These are phyloP conservation scores for Colletotrichum viniferum DNA, from an alignment of 2,329 filamentous ascomycete species.

Conservation along the genomic window DNA sequence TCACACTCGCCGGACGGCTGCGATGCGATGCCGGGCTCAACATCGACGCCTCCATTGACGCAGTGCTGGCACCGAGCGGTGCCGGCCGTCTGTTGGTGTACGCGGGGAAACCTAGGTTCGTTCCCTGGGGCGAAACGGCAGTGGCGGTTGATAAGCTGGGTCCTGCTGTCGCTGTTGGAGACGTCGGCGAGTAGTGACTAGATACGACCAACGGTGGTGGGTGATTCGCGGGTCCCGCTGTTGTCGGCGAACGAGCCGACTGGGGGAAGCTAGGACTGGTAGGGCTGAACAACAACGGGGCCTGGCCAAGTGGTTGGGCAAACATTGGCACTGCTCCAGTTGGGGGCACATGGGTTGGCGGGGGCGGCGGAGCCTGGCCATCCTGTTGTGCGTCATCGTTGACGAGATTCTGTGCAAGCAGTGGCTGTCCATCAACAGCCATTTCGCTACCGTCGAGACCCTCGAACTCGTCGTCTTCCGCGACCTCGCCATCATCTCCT, in stretches of 20 bases:
- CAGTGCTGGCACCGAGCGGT: conserved; percentile 19
- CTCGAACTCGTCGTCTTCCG: conserved; percentile 50
- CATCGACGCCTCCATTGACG: conserved; percentile 21
- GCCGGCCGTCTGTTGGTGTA: conserved; percentile 13
- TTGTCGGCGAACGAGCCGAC: conserved; percentile 2
- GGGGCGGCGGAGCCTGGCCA: conserved; percentile 11
- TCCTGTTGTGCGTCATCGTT: conserved; percentile 9
- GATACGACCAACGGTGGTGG: conserved; percentile 14
- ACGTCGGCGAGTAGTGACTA: conserved; percentile 9
- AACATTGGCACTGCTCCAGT: conserved; percentile 11
- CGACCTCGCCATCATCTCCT: conserved; percentile 43
- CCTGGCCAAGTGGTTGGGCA: conserved; percentile 14
- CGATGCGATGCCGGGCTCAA: conserved; percentile 10
- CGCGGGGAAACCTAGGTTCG: conserved; percentile 13
- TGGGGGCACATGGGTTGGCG: conserved; percentile 7
- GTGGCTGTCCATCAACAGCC: conserved; percentile 34
- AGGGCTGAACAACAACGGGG: conserved; percentile 15
- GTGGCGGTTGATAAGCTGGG: conserved; percentile 10
- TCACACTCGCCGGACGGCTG: conserved; percentile 11
- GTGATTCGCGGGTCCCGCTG: neutral
- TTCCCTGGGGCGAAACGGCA: conserved; percentile 17
- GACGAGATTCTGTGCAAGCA: conserved; percentile 20
- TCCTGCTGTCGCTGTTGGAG: neutral
- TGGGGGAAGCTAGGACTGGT: conserved; percentile 4
- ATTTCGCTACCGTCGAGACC: conserved; percentile 43